Conservation (phyloP, 225 moss, liverwort and hornwort species). For the Rhytidiadelphus loreus region DNA sequence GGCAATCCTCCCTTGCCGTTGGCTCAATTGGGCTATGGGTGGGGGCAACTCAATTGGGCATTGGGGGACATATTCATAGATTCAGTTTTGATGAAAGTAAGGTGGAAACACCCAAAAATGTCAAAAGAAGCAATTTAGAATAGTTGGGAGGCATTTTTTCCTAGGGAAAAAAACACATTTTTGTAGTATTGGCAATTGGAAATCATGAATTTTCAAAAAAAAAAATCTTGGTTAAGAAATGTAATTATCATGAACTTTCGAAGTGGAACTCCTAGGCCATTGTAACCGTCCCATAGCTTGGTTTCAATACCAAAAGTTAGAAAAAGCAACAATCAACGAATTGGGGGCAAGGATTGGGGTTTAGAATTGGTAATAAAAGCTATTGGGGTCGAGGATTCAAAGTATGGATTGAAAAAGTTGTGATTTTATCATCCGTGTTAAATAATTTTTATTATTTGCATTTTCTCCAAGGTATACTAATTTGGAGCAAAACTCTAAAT, state of each 20-base stretch:
- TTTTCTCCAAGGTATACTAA: not conserved
- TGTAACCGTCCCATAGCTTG: accelerated
- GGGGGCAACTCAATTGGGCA: not conserved
- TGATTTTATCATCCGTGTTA: accelerated
- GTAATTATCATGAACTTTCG: not conserved
- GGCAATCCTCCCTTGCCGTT: too few species aligned
- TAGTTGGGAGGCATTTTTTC: not conserved
- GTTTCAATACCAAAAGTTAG: not conserved
- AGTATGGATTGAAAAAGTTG: not conserved
- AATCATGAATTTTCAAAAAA: not conserved
- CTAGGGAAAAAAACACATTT: not conserved
- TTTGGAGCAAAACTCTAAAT: not conserved
- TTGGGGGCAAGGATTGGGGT: accelerated
- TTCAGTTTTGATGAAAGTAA: accelerated
- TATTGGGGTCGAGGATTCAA: accelerated
- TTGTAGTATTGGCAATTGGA: not conserved
- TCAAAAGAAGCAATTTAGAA: not conserved
- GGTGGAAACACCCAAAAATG: not conserved
- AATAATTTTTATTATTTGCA: too few species aligned
- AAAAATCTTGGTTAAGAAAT: not conserved
- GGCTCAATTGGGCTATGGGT: not conserved
- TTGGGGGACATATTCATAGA: not conserved
- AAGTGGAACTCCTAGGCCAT: not conserved
- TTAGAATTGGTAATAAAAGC: not conserved
- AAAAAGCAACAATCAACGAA: not conserved